phyloP scores from a whole-genome alignment of 2,329 filamentous ascomycete genomes.

The Westerdykella ornata region DNA sequence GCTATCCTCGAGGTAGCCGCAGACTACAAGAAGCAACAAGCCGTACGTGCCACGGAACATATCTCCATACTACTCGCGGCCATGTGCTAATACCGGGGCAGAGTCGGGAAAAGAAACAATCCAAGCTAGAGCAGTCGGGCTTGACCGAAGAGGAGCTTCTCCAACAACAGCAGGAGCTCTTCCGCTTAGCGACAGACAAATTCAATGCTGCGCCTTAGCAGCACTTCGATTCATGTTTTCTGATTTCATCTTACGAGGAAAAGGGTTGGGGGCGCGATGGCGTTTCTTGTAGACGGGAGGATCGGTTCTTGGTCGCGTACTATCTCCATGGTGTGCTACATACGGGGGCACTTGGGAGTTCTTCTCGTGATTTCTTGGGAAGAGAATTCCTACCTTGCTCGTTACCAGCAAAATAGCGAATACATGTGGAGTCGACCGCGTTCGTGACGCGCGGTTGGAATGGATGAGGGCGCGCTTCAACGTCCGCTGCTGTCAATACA shows the following conservation, averaged over 20 bases:
- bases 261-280: conserved; percentile 11
- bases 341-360: background rate
- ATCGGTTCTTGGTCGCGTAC: conserved; percentile 4
- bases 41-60: conserved; percentile 52
- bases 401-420: too few relatives aligned
- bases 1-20: conserved; percentile 80
- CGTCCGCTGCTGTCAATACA: too few relatives aligned
- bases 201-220: conserved; percentile 52
- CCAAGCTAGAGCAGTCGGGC: conserved; percentile 92
- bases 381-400: too few relatives aligned
- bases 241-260: background rate
- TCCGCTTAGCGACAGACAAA: conserved; percentile 70
- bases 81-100: conserved; percentile 35
- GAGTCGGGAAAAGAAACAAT: conserved; percentile 93
- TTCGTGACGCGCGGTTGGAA: too few relatives aligned
- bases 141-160: conserved; percentile 86
- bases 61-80: background rate
- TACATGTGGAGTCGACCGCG: too few relatives aligned
- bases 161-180: conserved; percentile 83
- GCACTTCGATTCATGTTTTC: conserved; percentile 1
- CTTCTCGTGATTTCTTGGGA: too few relatives aligned
- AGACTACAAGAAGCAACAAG: conserved; percentile 88
- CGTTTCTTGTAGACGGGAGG: conserved; percentile 15
- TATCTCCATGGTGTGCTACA: conserved; percentile 1
- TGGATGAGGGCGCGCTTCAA: too few relatives aligned